phyloP scores from a whole-genome alignment of 129 eudicot species.

The Lactuca saligna region DNA sequence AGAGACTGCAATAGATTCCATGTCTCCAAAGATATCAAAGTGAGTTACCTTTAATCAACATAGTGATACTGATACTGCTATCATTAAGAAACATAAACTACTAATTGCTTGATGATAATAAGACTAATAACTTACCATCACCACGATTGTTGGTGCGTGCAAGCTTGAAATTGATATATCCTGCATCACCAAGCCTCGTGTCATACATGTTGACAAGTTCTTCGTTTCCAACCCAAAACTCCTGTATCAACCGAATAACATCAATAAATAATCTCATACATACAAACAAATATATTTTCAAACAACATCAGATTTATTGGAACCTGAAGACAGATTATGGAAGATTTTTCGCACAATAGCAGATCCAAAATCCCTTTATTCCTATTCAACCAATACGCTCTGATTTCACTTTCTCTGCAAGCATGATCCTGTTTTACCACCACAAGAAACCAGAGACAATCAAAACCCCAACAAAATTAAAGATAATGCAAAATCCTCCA shows the following conservation, averaged over 20 bases:
- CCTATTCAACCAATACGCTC: conserved; percentile 56
- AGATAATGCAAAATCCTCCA: not conserved
- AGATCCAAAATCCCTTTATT: conserved; percentile 74
- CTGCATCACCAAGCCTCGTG: conserved; percentile 75
- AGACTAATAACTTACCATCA: conserved; percentile 55
- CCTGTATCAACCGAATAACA: conserved; percentile 30
- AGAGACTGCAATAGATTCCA: too few species aligned
- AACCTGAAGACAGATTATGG: conserved; percentile 90
- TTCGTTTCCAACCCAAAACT: conserved; percentile 87
- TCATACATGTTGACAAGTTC: conserved; percentile 75
- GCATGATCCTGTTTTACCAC: conserved; percentile 52
- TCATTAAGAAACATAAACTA: too few species aligned
- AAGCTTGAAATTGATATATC: conserved; percentile 66
- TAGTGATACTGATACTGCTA: too few species aligned
- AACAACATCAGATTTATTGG: not conserved
- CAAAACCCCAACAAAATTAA: too few species aligned
- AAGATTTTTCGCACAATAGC: conserved; percentile 69
- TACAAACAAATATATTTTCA: not conserved
- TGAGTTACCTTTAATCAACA: too few species aligned
- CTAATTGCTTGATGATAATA: not conserved
- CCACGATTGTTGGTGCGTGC: conserved; percentile 93
- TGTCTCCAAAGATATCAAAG: too few species aligned
- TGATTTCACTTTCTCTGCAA: conserved; percentile 66
- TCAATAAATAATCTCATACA: not conserved
- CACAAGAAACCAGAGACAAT: too few species aligned